Percentiles rank a stretch among this genome's conserved stretches.
Evolutionary conservation across 768 basidiomycete species (phyloP).

Genomic region (Suillus variegatus): DNA sequence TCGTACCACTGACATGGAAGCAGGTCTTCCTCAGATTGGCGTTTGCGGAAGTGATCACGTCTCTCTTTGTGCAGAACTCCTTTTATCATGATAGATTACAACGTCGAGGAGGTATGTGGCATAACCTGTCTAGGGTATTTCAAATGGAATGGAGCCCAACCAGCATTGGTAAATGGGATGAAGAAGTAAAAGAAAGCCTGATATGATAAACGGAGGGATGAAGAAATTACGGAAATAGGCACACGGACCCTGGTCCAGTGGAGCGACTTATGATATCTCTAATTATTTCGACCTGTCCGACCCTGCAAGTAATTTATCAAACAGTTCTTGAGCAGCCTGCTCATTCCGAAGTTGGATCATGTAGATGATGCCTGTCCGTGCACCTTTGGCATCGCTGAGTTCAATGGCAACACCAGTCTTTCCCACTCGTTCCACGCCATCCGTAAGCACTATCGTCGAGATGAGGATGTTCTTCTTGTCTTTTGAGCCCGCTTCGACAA

Average conservation of each 20-base stretch:
- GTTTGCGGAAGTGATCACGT: conserved; percentile 89
- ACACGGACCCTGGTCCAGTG: background rate
- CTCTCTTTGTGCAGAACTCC: conserved; percentile 70
- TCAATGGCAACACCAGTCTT: conserved; percentile 98
- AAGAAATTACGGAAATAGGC: background rate
- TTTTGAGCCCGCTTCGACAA: conserved; percentile 84
- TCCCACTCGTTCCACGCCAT: conserved; percentile 97
- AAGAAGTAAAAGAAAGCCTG: background rate
- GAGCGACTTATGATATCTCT: conserved; percentile 2
- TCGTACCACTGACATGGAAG: conserved; percentile 53
- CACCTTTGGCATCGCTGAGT: conserved; percentile 81
- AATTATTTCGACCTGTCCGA: conserved; percentile 59
- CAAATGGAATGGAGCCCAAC: background rate
- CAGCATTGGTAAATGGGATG: conserved; percentile 12
- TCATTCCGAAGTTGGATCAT: conserved; percentile 97
- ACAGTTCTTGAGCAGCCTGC: conserved; percentile 78
- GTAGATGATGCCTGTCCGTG: conserved; percentile 90
- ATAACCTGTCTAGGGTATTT: conserved; percentile 13
- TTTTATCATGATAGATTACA: conserved; percentile 13
- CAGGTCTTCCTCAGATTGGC: conserved; percentile 77
- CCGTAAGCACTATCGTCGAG: conserved; percentile 92
- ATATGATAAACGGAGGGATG: background rate
- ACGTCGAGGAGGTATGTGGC: conserved; percentile 10
- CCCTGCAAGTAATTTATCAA: conserved; percentile 83
- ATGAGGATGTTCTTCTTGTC: conserved; percentile 79